Percentiles rank a stretch among this genome's conserved stretches.
phyloP scores from a whole-genome alignment of 805 yeast genomes.

The Saccharomycopsis sp. region DNA sequence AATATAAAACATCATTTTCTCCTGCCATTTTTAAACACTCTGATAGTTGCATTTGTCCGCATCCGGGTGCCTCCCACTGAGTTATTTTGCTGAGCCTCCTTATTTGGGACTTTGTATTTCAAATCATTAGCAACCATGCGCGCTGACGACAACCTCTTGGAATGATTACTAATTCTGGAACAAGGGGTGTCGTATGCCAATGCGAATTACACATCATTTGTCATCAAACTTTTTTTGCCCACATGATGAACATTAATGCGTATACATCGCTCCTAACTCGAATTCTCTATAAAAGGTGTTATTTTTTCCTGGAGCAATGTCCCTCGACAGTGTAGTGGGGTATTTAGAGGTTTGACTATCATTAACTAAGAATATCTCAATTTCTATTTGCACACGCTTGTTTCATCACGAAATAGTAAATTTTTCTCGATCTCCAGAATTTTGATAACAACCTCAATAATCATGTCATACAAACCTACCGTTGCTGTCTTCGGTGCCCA shows the following conservation, averaged over 20 bases:
- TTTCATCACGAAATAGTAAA: too few relatives aligned
- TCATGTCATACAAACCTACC: constrained; percentile 19
- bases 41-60: not conserved
- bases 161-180: not conserved
- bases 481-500: constrained; percentile 48
- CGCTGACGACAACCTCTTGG: not conserved
- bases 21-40: too few relatives aligned
- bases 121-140: not conserved
- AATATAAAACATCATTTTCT: too few relatives aligned
- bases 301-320: too few relatives aligned
- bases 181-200: too few relatives aligned
- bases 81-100: not conserved
- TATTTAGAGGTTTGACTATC: too few relatives aligned
- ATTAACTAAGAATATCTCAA: too few relatives aligned
- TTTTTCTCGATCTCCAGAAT: too few relatives aligned
- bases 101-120: not conserved
- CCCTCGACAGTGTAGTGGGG: too few relatives aligned
- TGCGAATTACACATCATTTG: not conserved
- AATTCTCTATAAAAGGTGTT: too few relatives aligned
- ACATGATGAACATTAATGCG: not conserved
- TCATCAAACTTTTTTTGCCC: not conserved
- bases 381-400: too few relatives aligned
- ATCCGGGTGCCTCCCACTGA: not conserved
- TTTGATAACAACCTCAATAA: not conserved
- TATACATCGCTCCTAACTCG: not conserved